Conservation (phyloP, 1,284 basidiomycete species). For the Microbotryum violaceum region DNA sequence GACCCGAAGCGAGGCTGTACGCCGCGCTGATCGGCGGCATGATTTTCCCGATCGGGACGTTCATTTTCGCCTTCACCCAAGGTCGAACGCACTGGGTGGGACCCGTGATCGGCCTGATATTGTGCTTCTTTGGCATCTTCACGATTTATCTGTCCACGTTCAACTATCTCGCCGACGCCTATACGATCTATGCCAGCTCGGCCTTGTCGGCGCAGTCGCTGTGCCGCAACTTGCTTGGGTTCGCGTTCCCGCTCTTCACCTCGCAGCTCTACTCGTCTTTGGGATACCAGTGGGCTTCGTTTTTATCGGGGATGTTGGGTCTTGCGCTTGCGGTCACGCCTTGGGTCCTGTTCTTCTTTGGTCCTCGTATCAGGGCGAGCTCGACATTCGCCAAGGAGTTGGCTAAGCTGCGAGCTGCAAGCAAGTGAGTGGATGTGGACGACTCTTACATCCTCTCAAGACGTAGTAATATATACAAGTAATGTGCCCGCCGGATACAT, state of each 20-base stretch:
- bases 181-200: slow-evolving; percentile 38
- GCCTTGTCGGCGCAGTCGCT: slow-evolving; percentile 32
- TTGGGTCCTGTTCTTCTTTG: slow-evolving; percentile 14
- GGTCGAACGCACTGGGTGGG: slow-evolving; percentile 18
- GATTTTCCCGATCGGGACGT: slow-evolving; percentile 37
- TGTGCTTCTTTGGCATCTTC: slow-evolving; percentile 31
- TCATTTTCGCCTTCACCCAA: slow-evolving; percentile 27
- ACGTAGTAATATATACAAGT: too few relatives aligned
- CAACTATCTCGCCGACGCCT: slow-evolving; percentile 32
- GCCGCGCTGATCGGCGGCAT: slow-evolving; percentile 57
- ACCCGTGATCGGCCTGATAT: slow-evolving; percentile 35
- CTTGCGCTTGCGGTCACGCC: slow-evolving; percentile 14
- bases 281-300: slow-evolving; percentile 14
- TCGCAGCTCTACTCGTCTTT: slow-evolving; percentile 1
- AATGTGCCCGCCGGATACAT: too few relatives aligned
- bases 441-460: too few relatives aligned
- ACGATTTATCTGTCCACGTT: slow-evolving; percentile 37
- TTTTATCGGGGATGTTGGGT: slow-evolving; percentile 20
- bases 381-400: slow-evolving; percentile 28
- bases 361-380: slow-evolving; percentile 18
- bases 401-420: neutral
- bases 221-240: slow-evolving; percentile 23
- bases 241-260: slow-evolving; percentile 26
- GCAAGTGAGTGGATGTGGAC: too few relatives aligned
- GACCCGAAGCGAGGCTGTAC: slow-evolving; percentile 68